Evolutionary conservation across 768 basidiomycete species (phyloP).

Genomic region (Gymnopilus junonius): DNA sequence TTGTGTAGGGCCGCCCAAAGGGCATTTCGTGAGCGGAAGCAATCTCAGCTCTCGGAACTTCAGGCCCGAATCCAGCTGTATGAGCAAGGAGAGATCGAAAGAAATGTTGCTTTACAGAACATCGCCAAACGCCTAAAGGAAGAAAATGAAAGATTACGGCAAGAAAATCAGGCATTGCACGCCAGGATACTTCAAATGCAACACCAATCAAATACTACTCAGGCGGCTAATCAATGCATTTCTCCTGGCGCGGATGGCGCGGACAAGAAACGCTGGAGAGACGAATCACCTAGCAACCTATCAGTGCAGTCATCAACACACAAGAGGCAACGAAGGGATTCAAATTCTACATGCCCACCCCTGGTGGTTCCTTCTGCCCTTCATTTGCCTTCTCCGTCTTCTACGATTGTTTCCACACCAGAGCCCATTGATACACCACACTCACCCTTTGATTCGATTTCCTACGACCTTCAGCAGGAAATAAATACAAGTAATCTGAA

Average conservation of each 20-base stretch:
- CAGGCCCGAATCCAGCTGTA: constrained; percentile 85
- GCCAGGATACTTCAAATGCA: constrained; percentile 50
- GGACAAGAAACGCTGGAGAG: constrained; percentile 65
- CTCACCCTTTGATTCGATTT: constrained; percentile 34
- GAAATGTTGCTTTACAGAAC: constrained; percentile 82
- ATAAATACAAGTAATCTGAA: constrained; percentile 26
- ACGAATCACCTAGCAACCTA: constrained; percentile 39
- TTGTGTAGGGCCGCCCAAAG: constrained; percentile 78
- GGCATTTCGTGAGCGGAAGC: constrained; percentile 88
- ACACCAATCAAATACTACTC: constrained; percentile 33
- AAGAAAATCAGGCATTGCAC: constrained; percentile 67
- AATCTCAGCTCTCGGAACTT: constrained; percentile 84
- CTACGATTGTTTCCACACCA: constrained; percentile 58
- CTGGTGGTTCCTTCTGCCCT: constrained; percentile 37
- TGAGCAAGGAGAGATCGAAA: constrained; percentile 90
- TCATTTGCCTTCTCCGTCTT: constrained; percentile 46
- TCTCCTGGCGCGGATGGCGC: constrained; percentile 35
- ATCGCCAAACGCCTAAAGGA: constrained; percentile 86
- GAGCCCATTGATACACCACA: constrained; percentile 42
- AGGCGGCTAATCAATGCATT: neutral
- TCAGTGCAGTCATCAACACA: constrained; percentile 13
- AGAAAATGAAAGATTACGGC: constrained; percentile 77
- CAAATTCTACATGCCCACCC: constrained; percentile 23
- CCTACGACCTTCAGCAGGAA: constrained; percentile 37
- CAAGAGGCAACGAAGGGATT: constrained; percentile 31